These are phyloP conservation scores for Clohesyomyces aquaticus DNA, from an alignment of 495 filamentous ascomycete genomes.

Conservation along the genomic window DNA sequence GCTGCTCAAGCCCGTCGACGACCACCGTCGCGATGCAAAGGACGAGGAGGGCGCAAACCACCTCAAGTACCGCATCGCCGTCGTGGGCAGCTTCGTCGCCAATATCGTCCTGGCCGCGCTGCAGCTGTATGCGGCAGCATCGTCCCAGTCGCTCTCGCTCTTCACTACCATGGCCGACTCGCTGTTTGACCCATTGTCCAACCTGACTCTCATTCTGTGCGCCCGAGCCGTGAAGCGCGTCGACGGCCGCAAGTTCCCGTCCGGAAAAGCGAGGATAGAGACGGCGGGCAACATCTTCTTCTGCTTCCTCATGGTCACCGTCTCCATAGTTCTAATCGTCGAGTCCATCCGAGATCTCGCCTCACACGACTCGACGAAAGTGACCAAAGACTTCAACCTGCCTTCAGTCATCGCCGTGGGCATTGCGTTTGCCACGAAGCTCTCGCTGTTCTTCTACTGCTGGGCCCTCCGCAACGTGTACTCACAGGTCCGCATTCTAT, in stretches of 20 bases:
- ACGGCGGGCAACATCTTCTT: slow-evolving; percentile 96
- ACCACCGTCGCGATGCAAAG: slow-evolving; percentile 79
- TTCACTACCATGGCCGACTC: slow-evolving; percentile 99
- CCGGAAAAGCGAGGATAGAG: slow-evolving; percentile 92
- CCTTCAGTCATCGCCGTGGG: slow-evolving; percentile 87
- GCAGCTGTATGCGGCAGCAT: slow-evolving; percentile 86
- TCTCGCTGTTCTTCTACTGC: slow-evolving; percentile 86
- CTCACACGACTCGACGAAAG: slow-evolving; percentile 39
- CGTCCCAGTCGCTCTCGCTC: slow-evolving; percentile 85
- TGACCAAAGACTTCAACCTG: slow-evolving; percentile 66
- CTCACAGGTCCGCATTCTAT: slow-evolving; percentile 87
- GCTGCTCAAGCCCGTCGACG: slow-evolving; percentile 89
- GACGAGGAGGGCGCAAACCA: slow-evolving; percentile 80
- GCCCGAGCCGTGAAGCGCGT: slow-evolving; percentile 88
- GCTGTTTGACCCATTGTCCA: slow-evolving; percentile 92
- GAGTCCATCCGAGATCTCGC: slow-evolving; percentile 75
- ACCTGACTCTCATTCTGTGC: slow-evolving; percentile 83
- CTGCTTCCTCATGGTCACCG: slow-evolving; percentile 93
- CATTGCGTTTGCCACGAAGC: slow-evolving; percentile 81
- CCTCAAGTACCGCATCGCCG: slow-evolving; percentile 83
- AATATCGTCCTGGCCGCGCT: slow-evolving; percentile 78
- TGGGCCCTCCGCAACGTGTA: slow-evolving; percentile 88
- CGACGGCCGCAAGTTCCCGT: slow-evolving; percentile 87
- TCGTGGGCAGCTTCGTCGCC: slow-evolving; percentile 84
- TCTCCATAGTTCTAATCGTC: slow-evolving; percentile 88